Conservation (phyloP, 2,329 filamentous ascomycete genomes). For the Ciborinia camelliae region DNA sequence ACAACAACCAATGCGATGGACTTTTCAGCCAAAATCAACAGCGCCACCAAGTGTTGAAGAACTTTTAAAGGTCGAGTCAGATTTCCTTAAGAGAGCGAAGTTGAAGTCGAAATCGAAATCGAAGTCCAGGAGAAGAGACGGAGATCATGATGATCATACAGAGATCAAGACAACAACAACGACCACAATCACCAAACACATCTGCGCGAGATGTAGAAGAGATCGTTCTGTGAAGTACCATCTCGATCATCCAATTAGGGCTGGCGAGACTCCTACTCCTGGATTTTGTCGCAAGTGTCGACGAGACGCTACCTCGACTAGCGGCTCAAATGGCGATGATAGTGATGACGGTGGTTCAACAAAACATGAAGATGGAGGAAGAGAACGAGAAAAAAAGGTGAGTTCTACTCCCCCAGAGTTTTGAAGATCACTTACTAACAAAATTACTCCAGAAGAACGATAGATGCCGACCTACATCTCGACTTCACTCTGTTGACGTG, state of each 20-base stretch:
- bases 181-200: constrained; percentile 38
- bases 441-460: not conserved
- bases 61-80: constrained; percentile 26
- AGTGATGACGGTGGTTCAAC: constrained; percentile 10
- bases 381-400: not conserved
- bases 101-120: not conserved
- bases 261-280: constrained; percentile 36
- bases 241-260: constrained; percentile 36
- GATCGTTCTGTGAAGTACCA: constrained; percentile 44
- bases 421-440: not conserved
- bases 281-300: constrained; percentile 42
- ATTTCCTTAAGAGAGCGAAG: constrained; percentile 18
- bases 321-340: constrained; percentile 21
- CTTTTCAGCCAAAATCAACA: constrained; percentile 13
- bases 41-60: constrained; percentile 18
- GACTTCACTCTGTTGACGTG: not conserved
- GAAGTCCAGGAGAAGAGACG: not conserved
- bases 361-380: not conserved
- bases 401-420: not conserved
- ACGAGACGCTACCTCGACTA: constrained; percentile 32
- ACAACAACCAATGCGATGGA: not conserved
- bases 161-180: constrained; percentile 21
- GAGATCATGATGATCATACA: not conserved
- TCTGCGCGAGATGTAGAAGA: constrained; percentile 45
- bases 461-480: not conserved